Conservation (phyloP, 2,329 filamentous ascomycete species). For the Nemania abortiva region DNA sequence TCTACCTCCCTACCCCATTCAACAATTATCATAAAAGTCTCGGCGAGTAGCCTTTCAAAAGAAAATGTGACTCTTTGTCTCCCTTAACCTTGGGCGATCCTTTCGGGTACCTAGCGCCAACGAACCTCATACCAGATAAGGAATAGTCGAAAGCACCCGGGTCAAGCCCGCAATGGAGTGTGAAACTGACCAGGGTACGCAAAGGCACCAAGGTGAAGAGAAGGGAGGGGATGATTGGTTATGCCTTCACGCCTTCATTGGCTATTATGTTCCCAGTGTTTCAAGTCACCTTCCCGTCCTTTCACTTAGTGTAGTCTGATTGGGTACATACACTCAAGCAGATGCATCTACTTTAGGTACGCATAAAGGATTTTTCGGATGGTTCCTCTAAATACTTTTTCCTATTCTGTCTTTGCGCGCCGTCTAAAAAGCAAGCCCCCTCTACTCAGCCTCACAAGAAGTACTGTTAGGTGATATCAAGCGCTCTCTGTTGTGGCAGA, state of each 20-base stretch:
- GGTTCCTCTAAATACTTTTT: background rate
- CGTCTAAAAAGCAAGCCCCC: slow-evolving; percentile 15
- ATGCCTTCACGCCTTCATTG: slow-evolving; percentile 42
- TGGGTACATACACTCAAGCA: background rate
- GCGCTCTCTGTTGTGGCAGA: slow-evolving; percentile 22
- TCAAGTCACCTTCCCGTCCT: slow-evolving; percentile 39
- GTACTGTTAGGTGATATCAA: background rate
- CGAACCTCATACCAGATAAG: slow-evolving; percentile 14
- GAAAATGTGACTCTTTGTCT: background rate
- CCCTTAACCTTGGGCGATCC: background rate
- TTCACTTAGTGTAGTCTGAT: slow-evolving; percentile 6
- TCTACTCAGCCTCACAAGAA: slow-evolving; percentile 24
- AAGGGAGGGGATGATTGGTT: slow-evolving; percentile 41
- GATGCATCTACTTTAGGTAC: background rate
- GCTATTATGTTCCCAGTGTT: slow-evolving; percentile 44
- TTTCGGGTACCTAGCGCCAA: background rate
- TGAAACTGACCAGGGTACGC: slow-evolving; percentile 25
- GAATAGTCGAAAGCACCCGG: slow-evolving; percentile 2
- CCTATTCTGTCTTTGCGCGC: slow-evolving; percentile 3
- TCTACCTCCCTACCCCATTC: too few species aligned
- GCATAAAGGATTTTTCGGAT: too few species aligned
- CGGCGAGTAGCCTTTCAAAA: background rate
- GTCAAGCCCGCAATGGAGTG: background rate
- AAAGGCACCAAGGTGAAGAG: slow-evolving; percentile 6
- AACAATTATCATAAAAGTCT: too few species aligned